Conservation (phyloP, 805 yeast genomes). For the Kuraishia capsulata region DNA sequence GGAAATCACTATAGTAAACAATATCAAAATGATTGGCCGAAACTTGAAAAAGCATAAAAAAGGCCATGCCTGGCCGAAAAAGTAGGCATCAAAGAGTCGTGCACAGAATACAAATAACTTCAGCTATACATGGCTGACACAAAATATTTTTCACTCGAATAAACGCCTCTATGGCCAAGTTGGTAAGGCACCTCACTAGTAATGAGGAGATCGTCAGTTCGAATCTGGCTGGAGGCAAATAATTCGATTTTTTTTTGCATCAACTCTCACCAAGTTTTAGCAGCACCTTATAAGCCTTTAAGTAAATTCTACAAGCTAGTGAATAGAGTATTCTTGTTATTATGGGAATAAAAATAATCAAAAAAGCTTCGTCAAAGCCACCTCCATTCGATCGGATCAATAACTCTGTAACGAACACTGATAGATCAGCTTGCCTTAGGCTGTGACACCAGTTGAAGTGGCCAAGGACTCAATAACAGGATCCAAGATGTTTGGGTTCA, state of each 20-base stretch:
- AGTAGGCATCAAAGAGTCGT: too few relatives aligned
- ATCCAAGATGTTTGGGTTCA: constrained; percentile 58
- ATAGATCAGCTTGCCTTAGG: background rate
- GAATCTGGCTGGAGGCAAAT: constrained; percentile 26
- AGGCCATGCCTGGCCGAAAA: too few relatives aligned
- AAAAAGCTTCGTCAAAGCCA: background rate
- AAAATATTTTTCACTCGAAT: too few relatives aligned
- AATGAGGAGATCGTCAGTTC: constrained; percentile 29
- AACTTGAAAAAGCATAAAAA: too few relatives aligned
- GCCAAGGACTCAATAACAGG: constrained; percentile 57
- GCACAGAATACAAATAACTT: too few relatives aligned
- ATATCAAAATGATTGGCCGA: too few relatives aligned
- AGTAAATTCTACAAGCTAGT: too few relatives aligned
- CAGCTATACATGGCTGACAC: too few relatives aligned
- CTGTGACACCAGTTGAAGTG: constrained; percentile 57
- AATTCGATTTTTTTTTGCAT: background rate
- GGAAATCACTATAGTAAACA: too few relatives aligned
- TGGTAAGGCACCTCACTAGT: constrained; percentile 30
- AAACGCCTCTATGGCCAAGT: constrained; percentile 27
- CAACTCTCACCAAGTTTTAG: background rate
- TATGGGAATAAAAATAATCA: too few relatives aligned
- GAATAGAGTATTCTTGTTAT: too few relatives aligned
- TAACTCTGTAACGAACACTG: background rate
- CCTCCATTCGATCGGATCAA: background rate
- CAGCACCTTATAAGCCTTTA: too few relatives aligned